phyloP scores from a whole-genome alignment of 331 rosid genomes.

The Rosa hybrid region DNA sequence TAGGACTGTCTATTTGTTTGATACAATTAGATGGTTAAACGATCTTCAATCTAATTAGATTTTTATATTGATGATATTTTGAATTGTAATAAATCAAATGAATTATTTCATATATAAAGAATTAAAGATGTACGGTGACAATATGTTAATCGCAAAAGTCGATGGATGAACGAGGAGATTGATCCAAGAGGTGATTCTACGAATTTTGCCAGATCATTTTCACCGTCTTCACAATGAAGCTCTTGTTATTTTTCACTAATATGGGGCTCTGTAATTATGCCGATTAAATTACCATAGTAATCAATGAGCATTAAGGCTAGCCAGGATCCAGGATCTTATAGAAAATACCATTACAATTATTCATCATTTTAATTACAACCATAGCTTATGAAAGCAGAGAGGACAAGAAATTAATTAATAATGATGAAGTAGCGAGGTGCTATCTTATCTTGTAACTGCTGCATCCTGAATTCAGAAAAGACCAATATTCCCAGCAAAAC shows the following conservation, averaged over 20 bases:
- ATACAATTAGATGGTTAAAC: too few species aligned
- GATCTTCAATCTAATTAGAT: too few species aligned
- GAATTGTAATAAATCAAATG: too few species aligned
- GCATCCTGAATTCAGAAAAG: slow-evolving; percentile 32
- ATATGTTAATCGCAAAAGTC: too few species aligned
- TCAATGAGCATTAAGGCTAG: too few species aligned
- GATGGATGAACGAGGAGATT: background rate
- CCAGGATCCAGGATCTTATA: background rate
- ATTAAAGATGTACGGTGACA: too few species aligned
- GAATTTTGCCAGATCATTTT: background rate
- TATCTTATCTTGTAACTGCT: slow-evolving; percentile 19
- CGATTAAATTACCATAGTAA: background rate
- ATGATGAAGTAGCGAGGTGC: background rate
- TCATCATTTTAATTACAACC: background rate
- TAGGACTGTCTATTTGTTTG: too few species aligned
- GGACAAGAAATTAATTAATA: background rate
- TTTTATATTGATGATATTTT: too few species aligned
- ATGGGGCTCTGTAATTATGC: background rate
- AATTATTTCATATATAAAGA: too few species aligned
- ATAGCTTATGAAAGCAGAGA: background rate
- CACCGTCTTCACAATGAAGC: background rate
- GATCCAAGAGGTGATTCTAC: background rate
- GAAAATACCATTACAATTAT: background rate
- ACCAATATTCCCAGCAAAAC: slow-evolving; percentile 26
- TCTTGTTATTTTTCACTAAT: background rate